Evolutionary conservation across 305 asterid species (phyloP), one percentile per base, ranked within the genome.

Genomic region (Andrographis paniculata): DNA sequence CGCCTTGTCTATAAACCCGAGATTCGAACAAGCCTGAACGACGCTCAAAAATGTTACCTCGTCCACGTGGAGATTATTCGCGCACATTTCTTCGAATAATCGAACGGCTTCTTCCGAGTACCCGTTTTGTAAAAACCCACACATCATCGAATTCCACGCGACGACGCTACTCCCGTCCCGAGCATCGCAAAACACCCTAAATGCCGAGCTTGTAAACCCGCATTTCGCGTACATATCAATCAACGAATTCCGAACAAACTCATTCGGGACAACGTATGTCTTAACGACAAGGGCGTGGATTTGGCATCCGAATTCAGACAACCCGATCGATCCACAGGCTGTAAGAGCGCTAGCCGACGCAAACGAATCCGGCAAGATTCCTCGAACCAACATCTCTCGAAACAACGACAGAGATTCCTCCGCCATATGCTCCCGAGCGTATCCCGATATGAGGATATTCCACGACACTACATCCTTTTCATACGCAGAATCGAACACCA

Each of bases 391-490:
- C 95, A 88, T 81, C 58, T 73, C 74, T 43, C 65, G 60, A 56
- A 88, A 81, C 19, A 88, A 87, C 9, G 61, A 66, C 14, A 81
- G 61, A 42, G 92, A 92, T 63, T 79, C 78, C 10, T 60, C 66
- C 27, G 58, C 68, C 77, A 62, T 73, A 9, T 71, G 72, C 53
- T 77, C 80, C 52, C 66, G 68, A 8, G 64, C 72, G 64, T 68
- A 87, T 45, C 95, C 83, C 19, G 95, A 78, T 65, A 84, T 87
- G 61, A 87, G 92, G 64, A 81, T 71, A 71, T 84, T 84, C 97
- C 95, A 87, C 2, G 84, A 75, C 13, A 81, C 65, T 6, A 75
- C 35, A 60, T 73, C 75, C 62, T 57, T 64, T 27, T 79, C 72
- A 58, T 45, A 55, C 42, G 76, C 48, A 49, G 58, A 24, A 60